Evolutionary conservation across 306 rosid species (phyloP).

Genomic region (Vachellia pachyceras): DNA sequence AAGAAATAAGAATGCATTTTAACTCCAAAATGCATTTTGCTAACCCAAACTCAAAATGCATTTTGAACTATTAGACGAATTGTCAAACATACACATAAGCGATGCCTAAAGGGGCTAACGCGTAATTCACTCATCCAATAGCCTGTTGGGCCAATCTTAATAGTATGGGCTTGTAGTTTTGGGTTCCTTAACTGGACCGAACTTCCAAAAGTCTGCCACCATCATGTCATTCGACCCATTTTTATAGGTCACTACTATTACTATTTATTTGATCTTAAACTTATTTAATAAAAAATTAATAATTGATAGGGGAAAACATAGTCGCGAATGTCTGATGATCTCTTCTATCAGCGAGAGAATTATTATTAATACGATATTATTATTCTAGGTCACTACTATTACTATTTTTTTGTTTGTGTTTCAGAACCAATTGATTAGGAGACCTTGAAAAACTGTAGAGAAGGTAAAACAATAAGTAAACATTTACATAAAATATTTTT

Average conservation of each 20-base stretch:
- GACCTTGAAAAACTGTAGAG: too few species aligned
- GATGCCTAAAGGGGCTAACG: background rate
- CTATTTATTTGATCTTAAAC: background rate
- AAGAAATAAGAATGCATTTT: too few species aligned
- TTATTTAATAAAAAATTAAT: background rate
- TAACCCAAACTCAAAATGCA: too few species aligned
- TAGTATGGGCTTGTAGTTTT: background rate
- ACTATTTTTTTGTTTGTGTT: too few species aligned
- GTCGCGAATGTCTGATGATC: background rate
- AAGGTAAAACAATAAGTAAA: too few species aligned
- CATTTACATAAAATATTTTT: too few species aligned
- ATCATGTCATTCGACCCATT: background rate
- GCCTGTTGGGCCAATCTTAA: background rate
- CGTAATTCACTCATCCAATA: background rate
- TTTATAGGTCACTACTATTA: background rate
- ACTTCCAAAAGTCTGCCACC: background rate
- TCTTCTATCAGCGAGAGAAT: background rate
- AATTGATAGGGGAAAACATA: background rate
- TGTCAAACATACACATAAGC: background rate
- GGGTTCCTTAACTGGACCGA: background rate
- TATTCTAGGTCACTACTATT: too few species aligned
- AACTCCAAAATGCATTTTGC: too few species aligned
- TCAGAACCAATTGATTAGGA: too few species aligned
- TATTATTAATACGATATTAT: background rate
- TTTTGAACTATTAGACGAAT: too few species aligned